Conservation (phyloP, 2,329 filamentous ascomycete genomes). For the Ciborinia camelliae region DNA sequence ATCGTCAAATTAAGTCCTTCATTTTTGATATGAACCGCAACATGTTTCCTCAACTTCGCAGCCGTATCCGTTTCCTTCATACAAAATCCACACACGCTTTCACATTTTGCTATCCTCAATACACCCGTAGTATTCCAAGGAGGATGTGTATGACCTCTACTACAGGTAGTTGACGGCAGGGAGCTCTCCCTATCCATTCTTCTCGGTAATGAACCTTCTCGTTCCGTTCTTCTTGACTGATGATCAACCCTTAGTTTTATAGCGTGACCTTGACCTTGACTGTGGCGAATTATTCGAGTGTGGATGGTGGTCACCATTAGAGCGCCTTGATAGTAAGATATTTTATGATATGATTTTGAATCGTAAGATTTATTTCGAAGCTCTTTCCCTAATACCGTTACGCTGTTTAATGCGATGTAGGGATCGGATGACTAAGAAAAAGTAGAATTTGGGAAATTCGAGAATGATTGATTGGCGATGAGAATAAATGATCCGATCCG, state of each 20-base stretch:
- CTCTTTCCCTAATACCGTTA: background rate
- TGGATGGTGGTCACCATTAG: conserved; percentile 15
- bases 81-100: conserved; percentile 35
- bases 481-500: background rate
- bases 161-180: conserved; percentile 30
- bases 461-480: background rate
- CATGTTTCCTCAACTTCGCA: conserved; percentile 36
- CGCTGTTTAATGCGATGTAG: background rate
- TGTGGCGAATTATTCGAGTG: conserved; percentile 11
- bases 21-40: conserved; percentile 36
- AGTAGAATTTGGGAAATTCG: background rate
- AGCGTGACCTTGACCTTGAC: conserved; percentile 7
- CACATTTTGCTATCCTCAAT: conserved; percentile 33
- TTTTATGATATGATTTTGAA: background rate
- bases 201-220: conserved; percentile 9
- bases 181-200: conserved; percentile 20
- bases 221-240: conserved; percentile 3
- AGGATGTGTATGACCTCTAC: conserved; percentile 34
- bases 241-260: background rate
- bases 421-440: background rate
- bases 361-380: background rate
- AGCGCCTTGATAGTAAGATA: background rate
- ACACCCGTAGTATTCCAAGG: conserved; percentile 34
- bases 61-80: conserved; percentile 36
- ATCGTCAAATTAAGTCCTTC: conserved; percentile 32